Conservation (phyloP, 2,329 filamentous ascomycete genomes). For the Blumeriella jaapii region DNA sequence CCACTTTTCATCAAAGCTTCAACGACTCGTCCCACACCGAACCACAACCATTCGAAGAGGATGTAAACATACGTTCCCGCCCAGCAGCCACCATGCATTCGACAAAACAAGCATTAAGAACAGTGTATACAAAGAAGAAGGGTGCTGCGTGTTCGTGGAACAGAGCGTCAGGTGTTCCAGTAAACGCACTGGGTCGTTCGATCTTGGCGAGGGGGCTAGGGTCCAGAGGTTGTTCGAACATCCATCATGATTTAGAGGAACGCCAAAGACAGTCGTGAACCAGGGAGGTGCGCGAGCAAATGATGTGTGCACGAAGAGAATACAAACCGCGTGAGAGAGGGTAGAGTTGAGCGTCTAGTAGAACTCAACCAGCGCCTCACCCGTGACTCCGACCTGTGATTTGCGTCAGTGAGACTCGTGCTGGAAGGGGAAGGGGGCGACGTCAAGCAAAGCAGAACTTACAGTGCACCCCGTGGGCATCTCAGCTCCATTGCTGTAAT, state of each 20-base stretch:
- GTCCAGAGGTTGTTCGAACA: conserved; percentile 14
- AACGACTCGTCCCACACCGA: conserved; percentile 14
- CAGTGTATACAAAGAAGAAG: conserved; percentile 26
- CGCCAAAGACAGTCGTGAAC: conserved; percentile 20
- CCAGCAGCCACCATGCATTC: conserved; percentile 15
- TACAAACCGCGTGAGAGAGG: conserved; percentile 12
- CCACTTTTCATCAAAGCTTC: conserved; percentile 13
- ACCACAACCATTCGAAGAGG: conserved; percentile 17
- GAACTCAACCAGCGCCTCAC: conserved; percentile 19
- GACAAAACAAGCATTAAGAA: conserved; percentile 27
- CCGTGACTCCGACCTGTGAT: conserved; percentile 18
- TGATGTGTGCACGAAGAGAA: conserved; percentile 15
- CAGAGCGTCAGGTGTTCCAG: conserved; percentile 9
- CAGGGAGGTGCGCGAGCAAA: conserved; percentile 16
- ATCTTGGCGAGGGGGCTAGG: conserved; percentile 15
- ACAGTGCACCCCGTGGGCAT: conserved; percentile 27
- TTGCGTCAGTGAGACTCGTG: conserved; percentile 11
- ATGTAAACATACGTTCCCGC: conserved; percentile 8
- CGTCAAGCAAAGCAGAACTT: conserved; percentile 16
- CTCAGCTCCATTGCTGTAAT: conserved; percentile 22
- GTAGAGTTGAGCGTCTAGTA: conserved; percentile 14
- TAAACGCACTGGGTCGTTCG: too few relatives aligned
- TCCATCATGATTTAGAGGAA: conserved; percentile 12
- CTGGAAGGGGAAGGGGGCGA: background rate
- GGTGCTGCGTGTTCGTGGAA: conserved; percentile 17